Base-by-base conservation (phyloP, 108 stramenopile genomes). In the Fragilaria radians region DNA sequence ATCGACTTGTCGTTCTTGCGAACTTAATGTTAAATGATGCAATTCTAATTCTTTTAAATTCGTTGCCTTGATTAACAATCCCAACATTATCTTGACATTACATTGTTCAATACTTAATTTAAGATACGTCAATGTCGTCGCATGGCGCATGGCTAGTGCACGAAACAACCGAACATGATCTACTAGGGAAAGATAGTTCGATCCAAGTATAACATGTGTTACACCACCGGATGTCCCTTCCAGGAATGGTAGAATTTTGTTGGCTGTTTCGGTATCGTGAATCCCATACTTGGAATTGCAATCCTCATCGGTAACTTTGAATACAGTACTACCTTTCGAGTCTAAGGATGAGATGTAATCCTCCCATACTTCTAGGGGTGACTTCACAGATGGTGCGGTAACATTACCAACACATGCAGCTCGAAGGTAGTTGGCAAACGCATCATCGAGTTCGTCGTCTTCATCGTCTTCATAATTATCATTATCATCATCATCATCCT, bases 281-380 rank as follows among this genome's bases (percentile, higher is more conserved):
- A 42, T 7, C 14, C 14, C 36, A 42, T 11, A 42, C 14, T 42
- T 42, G 7, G 7, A 7, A 42, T 11, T 23, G n/a, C n/a, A n/a
- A 22, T 9, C 24, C 3, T 22, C 32, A 57, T 57, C 57, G 9
- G 33, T 36, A n/a, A 57, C 17, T 57, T 57, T 57, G 22, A 57
- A 33, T 2, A 57, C 57, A n/a, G n/a, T n/a, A n/a, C n/a, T n/a
- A n/a, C n/a, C n/a, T 34, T 57, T 57, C 22, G 57, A 42, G 11
- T 42, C 36, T 14, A 11, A 14, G 14, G 7, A 7, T 14, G 36
- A 7, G 11, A 42, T 11, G 36, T 11, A 42, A 11, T 42, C 36
- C 14, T 7, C 14, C 36, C 36, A 42, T 42, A 42, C 7, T 14
- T 42, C 36, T 14, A 14, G 11, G 7, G 36, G 14, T 11, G 36